Base-by-base conservation (phyloP, 805 yeast species). In the Yarrowia sp. region DNA sequence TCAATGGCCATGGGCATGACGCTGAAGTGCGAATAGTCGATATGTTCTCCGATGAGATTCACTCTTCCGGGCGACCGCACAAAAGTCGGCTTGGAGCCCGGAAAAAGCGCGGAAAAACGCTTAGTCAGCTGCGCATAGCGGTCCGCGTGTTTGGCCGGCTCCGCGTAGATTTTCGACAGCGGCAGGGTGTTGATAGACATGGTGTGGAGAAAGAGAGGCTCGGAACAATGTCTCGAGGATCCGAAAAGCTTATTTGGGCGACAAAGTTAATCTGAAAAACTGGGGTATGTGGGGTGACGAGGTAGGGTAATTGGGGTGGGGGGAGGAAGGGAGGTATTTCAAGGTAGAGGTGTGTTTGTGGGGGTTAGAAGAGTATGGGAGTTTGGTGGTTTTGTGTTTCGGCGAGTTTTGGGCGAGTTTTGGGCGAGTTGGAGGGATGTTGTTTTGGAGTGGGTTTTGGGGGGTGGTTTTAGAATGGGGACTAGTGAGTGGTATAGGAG, bases 31-130 rank as follows among this genome's bases (percentile, higher is more conserved):
- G 82, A 81, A 70, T 86, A 86, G 73, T 86, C 91, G 62, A 86
- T 82, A 69, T 86, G 92, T 66, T 86, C 91, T 35, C 92, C 91
- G 62, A 86, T 84, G 63, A 86, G 74, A 70, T 86, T 86, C 60
- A 86, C 91, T 67, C 92, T 75, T 31, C 91, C 91, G n/a, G 92
- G 91, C 14, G 88, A 81, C 56, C 90, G 76, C 21, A 83, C 72
- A 68, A 84, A 80, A 32, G 77, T 79, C 4, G 82, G 80, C 0
- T 51, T 8, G 3, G 51, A 36, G 19, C 66, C 68, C 22, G 24
- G 22, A 8, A 61, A 63, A 6, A 61, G 61, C 51, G 62, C 62
- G 24, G 65, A 64, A 46, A 68, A 68, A 39, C 61, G 44, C 18
- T 63, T 56, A 55, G 66, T 39, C 42, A 68, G 62, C 13, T 25